These are phyloP conservation scores for Lasiosphaeria ovina DNA, from an alignment of 495 filamentous ascomycete species.

Conservation along the genomic window DNA sequence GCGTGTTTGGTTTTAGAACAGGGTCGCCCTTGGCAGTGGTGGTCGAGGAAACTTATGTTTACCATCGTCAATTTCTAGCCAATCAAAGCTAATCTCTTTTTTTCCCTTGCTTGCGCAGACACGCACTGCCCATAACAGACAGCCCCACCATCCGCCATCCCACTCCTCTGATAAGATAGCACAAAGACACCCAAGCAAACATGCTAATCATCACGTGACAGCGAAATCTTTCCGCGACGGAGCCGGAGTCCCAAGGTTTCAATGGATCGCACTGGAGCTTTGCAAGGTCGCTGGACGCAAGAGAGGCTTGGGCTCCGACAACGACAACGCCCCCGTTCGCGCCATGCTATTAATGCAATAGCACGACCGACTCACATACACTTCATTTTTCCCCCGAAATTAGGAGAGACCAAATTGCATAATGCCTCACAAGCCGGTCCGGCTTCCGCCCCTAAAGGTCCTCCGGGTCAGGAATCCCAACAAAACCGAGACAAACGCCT, in stretches of 20 bases:
- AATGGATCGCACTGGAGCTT: too few species aligned
- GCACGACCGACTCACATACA: too few species aligned
- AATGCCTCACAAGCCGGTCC: constrained; percentile 54
- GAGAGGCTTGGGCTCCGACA: too few species aligned
- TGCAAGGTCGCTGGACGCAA: too few species aligned
- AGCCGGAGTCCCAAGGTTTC: neutral
- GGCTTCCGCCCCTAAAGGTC: constrained; percentile 80
- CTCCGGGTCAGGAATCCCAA: constrained; percentile 85
- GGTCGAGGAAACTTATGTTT: constrained; percentile 19
- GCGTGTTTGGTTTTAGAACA: neutral
- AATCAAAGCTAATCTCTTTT: constrained; percentile 12
- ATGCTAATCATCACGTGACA: constrained; percentile 34
- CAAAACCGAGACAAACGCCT: constrained; percentile 70
- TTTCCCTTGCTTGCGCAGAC: neutral
- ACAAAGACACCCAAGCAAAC: neutral
- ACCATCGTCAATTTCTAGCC: constrained; percentile 26
- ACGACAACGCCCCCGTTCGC: too few species aligned
- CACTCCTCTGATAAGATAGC: neutral
- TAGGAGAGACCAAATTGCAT: neutral
- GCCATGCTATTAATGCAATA: too few species aligned
- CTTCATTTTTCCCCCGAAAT: too few species aligned
- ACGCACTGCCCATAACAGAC: constrained; percentile 4
- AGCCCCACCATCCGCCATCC: neutral
- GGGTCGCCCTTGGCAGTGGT: neutral
- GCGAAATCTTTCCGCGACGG: constrained; percentile 14